A percentile compares a stretch with the other conserved stretches of the same genome.
Evolutionary conservation across 2,329 filamentous ascomycete genomes (phyloP).

Genomic region (Hawksworthiomyces lignivorus): DNA sequence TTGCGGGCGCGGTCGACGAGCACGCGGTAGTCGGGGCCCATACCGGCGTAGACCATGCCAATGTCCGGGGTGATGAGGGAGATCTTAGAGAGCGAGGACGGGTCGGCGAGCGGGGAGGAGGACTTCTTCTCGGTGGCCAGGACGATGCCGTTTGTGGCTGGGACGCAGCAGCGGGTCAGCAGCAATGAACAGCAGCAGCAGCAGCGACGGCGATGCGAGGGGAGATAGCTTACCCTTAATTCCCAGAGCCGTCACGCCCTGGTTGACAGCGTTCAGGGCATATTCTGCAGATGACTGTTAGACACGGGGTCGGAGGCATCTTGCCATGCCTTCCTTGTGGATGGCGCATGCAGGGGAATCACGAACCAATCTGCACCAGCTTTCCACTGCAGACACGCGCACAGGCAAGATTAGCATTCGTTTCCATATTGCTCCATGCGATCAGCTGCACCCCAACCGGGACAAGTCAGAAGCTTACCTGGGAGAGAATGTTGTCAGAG

Average conservation of each 20-base stretch:
- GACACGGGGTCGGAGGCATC: no score
- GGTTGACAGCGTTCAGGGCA: conserved; percentile 97
- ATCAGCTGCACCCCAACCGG: conserved; percentile 1
- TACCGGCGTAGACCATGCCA: conserved; percentile 98
- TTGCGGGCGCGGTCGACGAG: conserved; percentile 97
- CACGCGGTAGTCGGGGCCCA: conserved; percentile 97
- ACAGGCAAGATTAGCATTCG: conserved; percentile 14
- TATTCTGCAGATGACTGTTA: conserved; percentile 89
- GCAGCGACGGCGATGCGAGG: neutral
- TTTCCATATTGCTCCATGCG: no score
- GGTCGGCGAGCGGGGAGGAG: conserved; percentile 92
- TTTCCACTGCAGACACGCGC: conserved; percentile 64
- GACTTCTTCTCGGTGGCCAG: conserved; percentile 99
- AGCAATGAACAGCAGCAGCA: neutral
- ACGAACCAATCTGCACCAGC: conserved; percentile 86
- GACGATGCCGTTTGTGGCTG: conserved; percentile 97
- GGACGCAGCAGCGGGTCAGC: neutral
- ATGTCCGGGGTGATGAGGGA: conserved; percentile 98
- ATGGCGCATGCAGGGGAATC: no score
- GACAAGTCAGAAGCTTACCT: conserved; percentile 55
- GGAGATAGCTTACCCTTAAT: conserved; percentile 70
- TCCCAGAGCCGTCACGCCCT: conserved; percentile 94
- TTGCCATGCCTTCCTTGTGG: no score
- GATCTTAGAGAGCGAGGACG: conserved; percentile 91
- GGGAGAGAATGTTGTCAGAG: conserved; percentile 97